phyloP scores from a whole-genome alignment of 2,329 filamentous ascomycete genomes.

The Cercospora beticola region DNA sequence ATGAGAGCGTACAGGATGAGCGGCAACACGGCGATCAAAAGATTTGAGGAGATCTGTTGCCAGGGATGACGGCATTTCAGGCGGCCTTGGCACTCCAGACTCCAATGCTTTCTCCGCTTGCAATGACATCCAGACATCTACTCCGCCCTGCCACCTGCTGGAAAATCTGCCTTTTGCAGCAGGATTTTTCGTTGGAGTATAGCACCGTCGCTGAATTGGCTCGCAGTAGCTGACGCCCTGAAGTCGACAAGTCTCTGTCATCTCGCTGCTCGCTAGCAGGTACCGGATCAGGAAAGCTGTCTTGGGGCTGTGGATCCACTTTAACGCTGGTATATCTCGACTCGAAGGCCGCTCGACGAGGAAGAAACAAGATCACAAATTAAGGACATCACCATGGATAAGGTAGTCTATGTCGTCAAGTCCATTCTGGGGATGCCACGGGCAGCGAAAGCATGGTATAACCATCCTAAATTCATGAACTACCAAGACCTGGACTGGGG shows the following conservation, averaged over 20 bases:
- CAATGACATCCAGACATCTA: neutral
- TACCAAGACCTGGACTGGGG: conserved; percentile 5
- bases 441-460: neutral
- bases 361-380: neutral
- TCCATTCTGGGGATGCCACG: conserved; percentile 2
- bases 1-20: neutral
- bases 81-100: neutral
- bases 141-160: neutral
- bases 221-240: neutral
- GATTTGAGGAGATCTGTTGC: neutral
- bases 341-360: neutral
- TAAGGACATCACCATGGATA: neutral
- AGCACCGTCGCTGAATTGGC: neutral
- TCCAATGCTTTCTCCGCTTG: conserved; percentile 8
- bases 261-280: conserved; percentile 6
- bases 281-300: neutral
- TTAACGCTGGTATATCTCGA: neutral
- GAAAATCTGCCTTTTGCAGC: neutral
- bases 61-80: neutral
- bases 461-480: conserved; percentile 9
- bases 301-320: neutral
- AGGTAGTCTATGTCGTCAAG: neutral
- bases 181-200: neutral
- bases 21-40: neutral
- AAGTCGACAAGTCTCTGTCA: neutral